Conservation (phyloP, 108 stramenopile species). For the Asterionellopsis glacialis region DNA sequence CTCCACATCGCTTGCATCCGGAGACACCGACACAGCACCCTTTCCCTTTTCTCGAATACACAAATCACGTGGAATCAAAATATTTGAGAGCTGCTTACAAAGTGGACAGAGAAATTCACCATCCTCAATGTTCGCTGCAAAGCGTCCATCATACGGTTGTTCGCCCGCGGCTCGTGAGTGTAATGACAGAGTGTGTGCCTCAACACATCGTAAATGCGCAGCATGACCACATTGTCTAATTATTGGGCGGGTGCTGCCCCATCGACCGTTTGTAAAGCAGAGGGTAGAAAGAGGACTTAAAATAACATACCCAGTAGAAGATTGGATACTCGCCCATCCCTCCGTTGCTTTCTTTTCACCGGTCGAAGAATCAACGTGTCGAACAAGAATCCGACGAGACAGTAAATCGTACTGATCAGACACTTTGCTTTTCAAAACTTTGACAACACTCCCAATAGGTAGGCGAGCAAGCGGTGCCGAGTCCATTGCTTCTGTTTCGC, state of each 20-base stretch:
- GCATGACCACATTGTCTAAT: constrained; percentile 93
- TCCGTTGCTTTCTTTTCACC: constrained; percentile 32
- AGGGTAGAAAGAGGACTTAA: constrained; percentile 67
- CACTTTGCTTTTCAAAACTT: constrained; percentile 52
- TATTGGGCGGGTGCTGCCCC: constrained; percentile 85
- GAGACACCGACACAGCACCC: too few relatives aligned
- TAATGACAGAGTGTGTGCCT: constrained; percentile 85
- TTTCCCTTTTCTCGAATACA: constrained; percentile 9
- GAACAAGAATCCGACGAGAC: constrained; percentile 76
- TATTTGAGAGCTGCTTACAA: constrained; percentile 94
- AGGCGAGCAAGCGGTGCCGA: constrained; percentile 73
- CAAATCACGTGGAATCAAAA: constrained; percentile 83
- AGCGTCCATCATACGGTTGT: constrained; percentile 87
- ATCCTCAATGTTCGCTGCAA: constrained; percentile 86
- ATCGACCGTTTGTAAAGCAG: constrained; percentile 75
- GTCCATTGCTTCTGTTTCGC: constrained; percentile 78
- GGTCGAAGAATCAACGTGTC: constrained; percentile 29
- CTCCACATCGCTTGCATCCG: constrained; percentile 3
- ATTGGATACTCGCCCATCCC: constrained; percentile 86
- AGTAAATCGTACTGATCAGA: constrained; percentile 69
- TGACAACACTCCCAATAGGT: constrained; percentile 75
- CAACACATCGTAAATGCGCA: constrained; percentile 92
- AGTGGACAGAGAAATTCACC: constrained; percentile 96
- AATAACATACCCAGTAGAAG: constrained; percentile 82
- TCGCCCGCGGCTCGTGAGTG: constrained; percentile 74